These are phyloP conservation scores for Trametes meyenii DNA, from an alignment of 768 basidiomycete genomes.

Conservation along the genomic window DNA sequence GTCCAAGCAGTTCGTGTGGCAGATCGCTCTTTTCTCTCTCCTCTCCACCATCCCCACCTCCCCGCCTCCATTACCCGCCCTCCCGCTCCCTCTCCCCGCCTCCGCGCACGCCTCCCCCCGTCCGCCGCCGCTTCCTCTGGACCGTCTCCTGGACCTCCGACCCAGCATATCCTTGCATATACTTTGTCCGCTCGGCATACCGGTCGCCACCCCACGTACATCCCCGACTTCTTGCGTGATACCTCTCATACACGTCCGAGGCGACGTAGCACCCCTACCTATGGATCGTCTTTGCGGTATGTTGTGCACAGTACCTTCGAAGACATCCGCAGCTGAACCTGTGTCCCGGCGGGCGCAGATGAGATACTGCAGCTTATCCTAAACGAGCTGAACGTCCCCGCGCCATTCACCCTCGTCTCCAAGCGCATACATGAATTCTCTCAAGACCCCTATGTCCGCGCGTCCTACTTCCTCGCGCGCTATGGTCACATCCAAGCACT, in stretches of 20 bases:
- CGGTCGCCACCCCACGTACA: conserved; percentile 1
- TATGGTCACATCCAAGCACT: conserved; percentile 72
- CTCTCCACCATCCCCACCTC: conserved; percentile 15
- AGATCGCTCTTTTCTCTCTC: conserved; percentile 16
- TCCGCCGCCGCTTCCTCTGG: conserved; percentile 4
- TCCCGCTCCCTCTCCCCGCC: background rate
- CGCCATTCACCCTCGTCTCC: conserved; percentile 56
- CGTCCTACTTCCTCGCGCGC: conserved; percentile 76
- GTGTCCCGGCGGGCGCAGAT: conserved; percentile 35
- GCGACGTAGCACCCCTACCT: background rate
- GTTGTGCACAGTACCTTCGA: conserved; percentile 32
- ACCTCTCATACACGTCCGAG: conserved; percentile 9
- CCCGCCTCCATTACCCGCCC: conserved; percentile 15
- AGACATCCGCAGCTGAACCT: background rate
- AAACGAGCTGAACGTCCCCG: conserved; percentile 70
- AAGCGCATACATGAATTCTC: conserved; percentile 65
- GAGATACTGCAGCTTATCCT: conserved; percentile 77
- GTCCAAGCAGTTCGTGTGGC: conserved; percentile 11
- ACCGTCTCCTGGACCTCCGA: conserved; percentile 2
- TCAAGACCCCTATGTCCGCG: conserved; percentile 74
- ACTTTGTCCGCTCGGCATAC: background rate
- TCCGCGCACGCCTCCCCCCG: background rate
- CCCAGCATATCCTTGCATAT: background rate
- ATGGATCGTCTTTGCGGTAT: conserved; percentile 74
- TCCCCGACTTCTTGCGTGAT: conserved; percentile 7